Conservation (phyloP, 2,329 filamentous ascomycete genomes). For the Talaromyces sp. region DNA sequence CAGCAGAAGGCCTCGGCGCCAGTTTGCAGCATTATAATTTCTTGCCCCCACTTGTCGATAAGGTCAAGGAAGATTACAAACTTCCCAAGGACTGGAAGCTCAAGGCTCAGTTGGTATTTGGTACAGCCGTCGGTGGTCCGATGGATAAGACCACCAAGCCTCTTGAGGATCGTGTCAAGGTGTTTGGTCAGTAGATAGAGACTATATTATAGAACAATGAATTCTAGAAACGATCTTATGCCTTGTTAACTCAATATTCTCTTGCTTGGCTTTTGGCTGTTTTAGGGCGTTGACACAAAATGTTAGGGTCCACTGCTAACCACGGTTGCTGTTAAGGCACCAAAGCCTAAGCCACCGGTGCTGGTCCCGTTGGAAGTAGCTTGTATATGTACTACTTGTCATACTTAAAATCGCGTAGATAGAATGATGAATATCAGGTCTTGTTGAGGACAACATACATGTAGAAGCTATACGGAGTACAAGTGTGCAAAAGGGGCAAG, state of each 20-base stretch:
- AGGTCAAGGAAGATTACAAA: slow-evolving; percentile 3
- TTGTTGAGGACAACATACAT: background rate
- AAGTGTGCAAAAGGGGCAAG: background rate
- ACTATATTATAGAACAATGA: background rate
- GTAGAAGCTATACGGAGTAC: background rate
- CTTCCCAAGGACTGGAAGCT: slow-evolving; percentile 12
- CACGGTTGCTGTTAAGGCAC: background rate
- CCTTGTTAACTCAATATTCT: background rate
- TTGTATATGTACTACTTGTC: background rate
- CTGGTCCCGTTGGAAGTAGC: background rate
- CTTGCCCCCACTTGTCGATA: background rate
- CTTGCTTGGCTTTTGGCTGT: background rate
- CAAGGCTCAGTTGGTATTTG: slow-evolving; percentile 17
- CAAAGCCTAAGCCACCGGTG: background rate
- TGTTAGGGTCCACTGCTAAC: background rate
- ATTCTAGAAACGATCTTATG: background rate
- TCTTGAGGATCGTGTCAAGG: slow-evolving; percentile 16
- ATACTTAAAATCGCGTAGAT: background rate
- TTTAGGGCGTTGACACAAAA: background rate
- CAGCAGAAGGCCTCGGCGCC: slow-evolving; percentile 16
- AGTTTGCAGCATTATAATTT: slow-evolving; percentile 17
- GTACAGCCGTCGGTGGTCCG: slow-evolving; percentile 2
- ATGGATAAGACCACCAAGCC: slow-evolving; percentile 7
- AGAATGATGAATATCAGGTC: background rate
- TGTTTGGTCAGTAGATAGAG: slow-evolving; percentile 11